Evolutionary conservation across 768 basidiomycete species (phyloP).

Genomic region (Dioszegia crocea): DNA sequence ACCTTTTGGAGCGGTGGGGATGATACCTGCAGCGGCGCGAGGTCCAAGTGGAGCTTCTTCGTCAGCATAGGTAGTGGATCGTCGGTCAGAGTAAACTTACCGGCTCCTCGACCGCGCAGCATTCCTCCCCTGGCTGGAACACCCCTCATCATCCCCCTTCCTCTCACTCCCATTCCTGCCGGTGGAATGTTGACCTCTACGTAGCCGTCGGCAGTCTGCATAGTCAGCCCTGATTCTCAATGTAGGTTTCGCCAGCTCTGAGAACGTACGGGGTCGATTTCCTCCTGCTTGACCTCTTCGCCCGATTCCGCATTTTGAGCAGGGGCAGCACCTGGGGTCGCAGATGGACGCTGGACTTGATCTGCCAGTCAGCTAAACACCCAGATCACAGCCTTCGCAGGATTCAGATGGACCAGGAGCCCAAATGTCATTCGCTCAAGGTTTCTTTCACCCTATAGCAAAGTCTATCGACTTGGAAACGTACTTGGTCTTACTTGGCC

Average conservation of each 20-base stretch:
- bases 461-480: not conserved
- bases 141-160: slow-evolving; percentile 26
- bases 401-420: no score
- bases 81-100: slow-evolving; percentile 14
- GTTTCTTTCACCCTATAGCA: no score
- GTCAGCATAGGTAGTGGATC: not conserved
- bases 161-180: slow-evolving; percentile 9
- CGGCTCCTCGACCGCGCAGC: slow-evolving; percentile 32
- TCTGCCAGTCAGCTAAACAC: not conserved
- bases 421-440: no score
- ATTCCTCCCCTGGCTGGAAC: slow-evolving; percentile 22
- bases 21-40: slow-evolving; percentile 16
- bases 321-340: slow-evolving; percentile 8
- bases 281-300: slow-evolving; percentile 33
- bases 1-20: slow-evolving; percentile 26
- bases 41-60: slow-evolving; percentile 28
- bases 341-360: slow-evolving; percentile 4
- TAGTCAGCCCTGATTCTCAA: not conserved
- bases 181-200: not conserved
- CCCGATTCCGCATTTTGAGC: not conserved
- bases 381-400: no score
- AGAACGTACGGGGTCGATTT: not conserved
- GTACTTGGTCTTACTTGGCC: slow-evolving; percentile 4
- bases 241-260: no score
- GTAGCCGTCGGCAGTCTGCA: slow-evolving; percentile 1